phyloP scores from a whole-genome alignment of 805 yeast genomes.

The Suhomyces pyralidae region DNA sequence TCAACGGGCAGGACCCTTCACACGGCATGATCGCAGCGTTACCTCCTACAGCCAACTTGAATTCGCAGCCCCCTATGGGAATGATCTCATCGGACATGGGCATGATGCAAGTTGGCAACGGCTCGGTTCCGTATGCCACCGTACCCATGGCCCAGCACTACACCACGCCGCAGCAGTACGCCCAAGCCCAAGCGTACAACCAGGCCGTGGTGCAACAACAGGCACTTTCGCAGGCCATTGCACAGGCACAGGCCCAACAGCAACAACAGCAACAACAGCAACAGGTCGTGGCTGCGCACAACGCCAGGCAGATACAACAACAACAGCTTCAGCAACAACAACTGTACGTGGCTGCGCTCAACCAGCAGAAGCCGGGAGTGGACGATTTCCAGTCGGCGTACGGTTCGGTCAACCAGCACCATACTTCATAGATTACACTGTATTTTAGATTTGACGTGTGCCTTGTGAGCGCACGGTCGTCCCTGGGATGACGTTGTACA shows the following conservation, averaged over 20 bases:
- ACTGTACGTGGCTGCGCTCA: constrained; percentile 5
- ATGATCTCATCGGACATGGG: constrained; percentile 8
- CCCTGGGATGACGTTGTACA: not conserved
- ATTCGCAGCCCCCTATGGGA: constrained; percentile 7
- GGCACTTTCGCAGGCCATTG: constrained; percentile 20
- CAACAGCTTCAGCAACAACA: constrained; percentile 12
- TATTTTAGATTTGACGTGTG: not conserved
- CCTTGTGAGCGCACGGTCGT: not conserved
- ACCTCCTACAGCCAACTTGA: not conserved
- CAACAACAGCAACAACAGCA: constrained; percentile 12
- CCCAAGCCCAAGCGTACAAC: constrained; percentile 10
- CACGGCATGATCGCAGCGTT: constrained; percentile 1
- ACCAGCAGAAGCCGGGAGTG: constrained; percentile 1
- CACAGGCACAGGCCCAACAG: constrained; percentile 15
- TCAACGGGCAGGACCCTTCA: constrained; percentile 1
- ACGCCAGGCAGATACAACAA: constrained; percentile 2
- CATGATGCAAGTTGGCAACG: constrained; percentile 4
- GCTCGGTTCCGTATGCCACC: constrained; percentile 4
- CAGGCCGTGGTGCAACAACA: constrained; percentile 21
- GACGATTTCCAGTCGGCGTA: constrained; percentile 1
- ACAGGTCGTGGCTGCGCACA: constrained; percentile 10
- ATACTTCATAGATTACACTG: not conserved
- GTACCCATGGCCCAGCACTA: constrained; percentile 6
- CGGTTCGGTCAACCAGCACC: constrained; percentile 1
- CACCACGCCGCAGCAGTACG: constrained; percentile 5